Conservation (phyloP, 345 rosid genomes). For the Moringa oleifera region DNA sequence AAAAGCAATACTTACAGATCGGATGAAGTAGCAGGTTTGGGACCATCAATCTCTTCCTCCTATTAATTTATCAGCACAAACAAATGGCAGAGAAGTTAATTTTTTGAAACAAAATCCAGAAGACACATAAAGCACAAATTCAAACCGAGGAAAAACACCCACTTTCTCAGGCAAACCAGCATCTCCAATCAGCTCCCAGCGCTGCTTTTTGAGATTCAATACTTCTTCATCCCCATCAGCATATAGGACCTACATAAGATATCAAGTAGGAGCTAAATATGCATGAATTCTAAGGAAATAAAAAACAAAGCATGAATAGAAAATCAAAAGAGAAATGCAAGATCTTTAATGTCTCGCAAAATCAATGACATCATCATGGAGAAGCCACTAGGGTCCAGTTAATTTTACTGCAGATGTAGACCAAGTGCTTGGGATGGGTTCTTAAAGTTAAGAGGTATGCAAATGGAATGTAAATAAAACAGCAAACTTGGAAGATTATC, state of each 20-base stretch:
- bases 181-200: constrained; percentile 45
- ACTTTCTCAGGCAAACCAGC: constrained; percentile 22
- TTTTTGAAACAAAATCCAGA: constrained; percentile 2
- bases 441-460: neutral
- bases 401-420: neutral
- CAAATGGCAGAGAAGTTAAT: neutral
- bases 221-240: constrained; percentile 65
- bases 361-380: constrained; percentile 3
- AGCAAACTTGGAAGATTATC: constrained; percentile 22
- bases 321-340: neutral
- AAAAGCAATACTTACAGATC: constrained; percentile 35
- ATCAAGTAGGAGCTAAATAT: constrained; percentile 8
- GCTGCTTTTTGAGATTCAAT: constrained; percentile 48
- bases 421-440: neutral
- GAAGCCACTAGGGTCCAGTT: constrained; percentile 1
- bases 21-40: constrained; percentile 32
- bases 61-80: constrained; percentile 20
- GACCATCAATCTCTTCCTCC: constrained; percentile 33
- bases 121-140: constrained; percentile 10
- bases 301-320: constrained; percentile 1
- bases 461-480: neutral
- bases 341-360: neutral
- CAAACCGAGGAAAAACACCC: constrained; percentile 14
- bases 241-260: constrained; percentile 45
- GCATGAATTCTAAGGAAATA: constrained; percentile 1